These are phyloP conservation scores for Ceratocystis lukuohia DNA, from an alignment of 2,329 filamentous ascomycete species.

Conservation along the genomic window DNA sequence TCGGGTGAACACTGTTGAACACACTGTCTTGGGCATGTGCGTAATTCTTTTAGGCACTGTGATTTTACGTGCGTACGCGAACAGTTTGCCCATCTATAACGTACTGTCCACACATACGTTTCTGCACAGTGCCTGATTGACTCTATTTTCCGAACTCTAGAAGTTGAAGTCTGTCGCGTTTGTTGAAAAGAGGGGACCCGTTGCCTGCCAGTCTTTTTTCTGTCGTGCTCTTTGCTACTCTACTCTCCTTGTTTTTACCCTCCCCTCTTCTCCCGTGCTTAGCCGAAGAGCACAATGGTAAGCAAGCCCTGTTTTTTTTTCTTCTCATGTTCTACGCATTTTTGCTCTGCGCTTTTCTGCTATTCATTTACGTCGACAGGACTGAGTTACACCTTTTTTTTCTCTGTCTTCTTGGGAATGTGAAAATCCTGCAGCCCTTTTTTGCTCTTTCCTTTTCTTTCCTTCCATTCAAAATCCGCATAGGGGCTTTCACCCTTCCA, in stretches of 20 bases:
- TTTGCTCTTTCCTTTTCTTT: background rate
- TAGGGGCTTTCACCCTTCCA: background rate
- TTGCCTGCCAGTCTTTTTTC: background rate
- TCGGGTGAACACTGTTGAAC: conserved; percentile 1
- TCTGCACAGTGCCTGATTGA: background rate
- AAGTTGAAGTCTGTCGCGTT: background rate
- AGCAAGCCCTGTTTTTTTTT: background rate
- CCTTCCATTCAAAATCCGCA: background rate
- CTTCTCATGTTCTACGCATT: background rate
- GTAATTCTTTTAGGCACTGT: background rate
- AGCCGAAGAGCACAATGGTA: background rate
- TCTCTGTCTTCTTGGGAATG: too few relatives aligned
- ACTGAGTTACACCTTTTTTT: background rate
- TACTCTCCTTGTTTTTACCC: background rate
- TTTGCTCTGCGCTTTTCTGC: background rate
- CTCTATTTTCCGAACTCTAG: background rate
- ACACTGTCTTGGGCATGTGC: background rate
- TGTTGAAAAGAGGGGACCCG: background rate
- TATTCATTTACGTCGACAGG: background rate
- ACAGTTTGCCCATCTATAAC: background rate
- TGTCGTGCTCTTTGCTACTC: background rate
- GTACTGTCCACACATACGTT: background rate
- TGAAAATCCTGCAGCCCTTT: conserved; percentile 4
- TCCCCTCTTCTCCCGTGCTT: background rate
- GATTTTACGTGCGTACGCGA: too few relatives aligned